phyloP scores from a whole-genome alignment of 495 filamentous ascomycete genomes.

The Xylaria sp. region DNA sequence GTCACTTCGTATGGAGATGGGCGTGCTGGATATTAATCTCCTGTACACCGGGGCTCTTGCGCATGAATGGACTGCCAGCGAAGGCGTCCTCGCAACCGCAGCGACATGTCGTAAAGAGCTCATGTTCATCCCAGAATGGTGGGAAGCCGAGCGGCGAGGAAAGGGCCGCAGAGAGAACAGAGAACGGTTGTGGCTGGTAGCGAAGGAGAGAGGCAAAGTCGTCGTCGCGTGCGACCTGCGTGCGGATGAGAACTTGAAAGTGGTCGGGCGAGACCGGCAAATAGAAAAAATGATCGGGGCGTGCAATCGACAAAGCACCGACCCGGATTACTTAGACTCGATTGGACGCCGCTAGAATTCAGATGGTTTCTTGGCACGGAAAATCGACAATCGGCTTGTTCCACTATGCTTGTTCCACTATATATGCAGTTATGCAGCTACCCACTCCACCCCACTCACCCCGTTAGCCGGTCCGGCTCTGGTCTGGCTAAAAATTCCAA shows the following conservation, averaged over 20 bases:
- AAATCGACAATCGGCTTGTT: neutral
- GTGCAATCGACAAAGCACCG: slow-evolving; percentile 12
- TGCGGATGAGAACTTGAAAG: slow-evolving; percentile 12
- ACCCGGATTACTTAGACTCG: neutral
- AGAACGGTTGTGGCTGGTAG: neutral
- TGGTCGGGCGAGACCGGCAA: slow-evolving; percentile 39
- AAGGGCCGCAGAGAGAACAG: slow-evolving; percentile 15
- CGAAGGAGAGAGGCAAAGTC: slow-evolving; percentile 31
- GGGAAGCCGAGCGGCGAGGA: slow-evolving; percentile 29
- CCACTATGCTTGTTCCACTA: neutral
- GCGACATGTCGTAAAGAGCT: slow-evolving; percentile 52
- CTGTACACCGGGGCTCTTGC: slow-evolving; percentile 64
- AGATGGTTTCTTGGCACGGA: neutral
- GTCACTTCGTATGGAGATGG: slow-evolving; percentile 30
- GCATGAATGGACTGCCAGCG: slow-evolving; percentile 50
- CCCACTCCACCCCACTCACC: neutral
- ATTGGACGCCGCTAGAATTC: neutral
- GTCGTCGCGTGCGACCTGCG: slow-evolving; percentile 32
- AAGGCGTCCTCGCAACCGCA: slow-evolving; percentile 46
- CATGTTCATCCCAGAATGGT: slow-evolving; percentile 45
- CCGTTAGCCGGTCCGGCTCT: neutral
- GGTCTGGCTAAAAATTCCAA: slow-evolving; percentile 23
- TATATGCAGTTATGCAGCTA: slow-evolving; percentile 11
- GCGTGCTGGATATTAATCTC: slow-evolving; percentile 59
- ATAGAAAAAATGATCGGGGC: slow-evolving; percentile 33